Evolutionary conservation across 2,329 filamentous ascomycete species (phyloP), one percentile per base, ranked within the genome.

Genomic region (Dothideomycetes sp.): DNA sequence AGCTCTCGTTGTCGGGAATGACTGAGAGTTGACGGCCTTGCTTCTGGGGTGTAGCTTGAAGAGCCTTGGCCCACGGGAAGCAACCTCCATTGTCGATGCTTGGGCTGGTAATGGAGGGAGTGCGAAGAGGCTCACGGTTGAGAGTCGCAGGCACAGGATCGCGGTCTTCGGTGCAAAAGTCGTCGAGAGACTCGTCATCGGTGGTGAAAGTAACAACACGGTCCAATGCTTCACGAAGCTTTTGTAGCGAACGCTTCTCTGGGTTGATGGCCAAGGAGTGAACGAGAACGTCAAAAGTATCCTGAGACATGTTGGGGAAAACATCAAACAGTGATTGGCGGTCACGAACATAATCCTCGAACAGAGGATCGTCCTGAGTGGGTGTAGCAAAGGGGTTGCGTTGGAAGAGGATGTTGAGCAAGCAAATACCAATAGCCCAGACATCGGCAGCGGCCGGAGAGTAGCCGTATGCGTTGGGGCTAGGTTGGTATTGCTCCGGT

Each of bases 231-330:
- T 85, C 75, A 49, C 84, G 84, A 45, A 86, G 79, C 44, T 77
- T 84, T 22, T 73, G 68, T 36, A 98, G 69, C 24, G 88, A 93
- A 40, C 91, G 83, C 70, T 87, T 93, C 60, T 73, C 75, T 9
- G 91, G 91, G 57, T 98, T 89, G 50, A 98, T 66, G 52, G 85
- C 85, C 75, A 98, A 77, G 60, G 85, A 93, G 63, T 94, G 76
- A 38, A 81, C 78, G 61, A 98, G 78, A 49, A 98, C 85, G 62
- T 95, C 87, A 55, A 84, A 98, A 0, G 91, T 95, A 61, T 98
- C 91, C 61, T 94, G 86, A 36, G 89, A 96, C 89, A 98, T 94
- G 61, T 84, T 88, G 30, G 91, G 88, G 62, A 98, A 98, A 53
- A 96, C 85, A 60, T 98, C 91, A 59, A 98, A 98, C 42, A 98